Base-by-base conservation (phyloP, 495 filamentous ascomycete genomes). In the Lasiosphaeria hispida region DNA sequence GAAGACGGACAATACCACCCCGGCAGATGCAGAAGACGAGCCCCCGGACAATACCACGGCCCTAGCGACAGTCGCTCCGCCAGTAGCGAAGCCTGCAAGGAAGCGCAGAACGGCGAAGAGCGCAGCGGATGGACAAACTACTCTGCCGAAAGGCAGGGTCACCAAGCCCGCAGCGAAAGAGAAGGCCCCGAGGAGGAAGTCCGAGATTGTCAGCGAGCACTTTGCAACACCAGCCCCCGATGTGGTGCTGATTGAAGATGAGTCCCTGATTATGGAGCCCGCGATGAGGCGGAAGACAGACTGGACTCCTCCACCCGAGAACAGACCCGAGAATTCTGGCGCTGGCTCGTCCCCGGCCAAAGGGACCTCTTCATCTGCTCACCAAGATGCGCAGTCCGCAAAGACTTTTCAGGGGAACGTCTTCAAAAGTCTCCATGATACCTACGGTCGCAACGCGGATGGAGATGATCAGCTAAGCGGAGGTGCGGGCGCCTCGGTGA, bases 231-330 rank as follows among this genome's bases (percentile, higher is more conserved):
- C 42, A 18, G 47, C 62, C 23, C 53, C 61, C 4, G 48, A 23
- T 0, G 14, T 42, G 5, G 54, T 52, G 38, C 54, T 44, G 14
- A 49, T 59, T 17, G 57, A 51, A 7, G 60, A 69, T 34, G 60
- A 69, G 14, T 60, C 68, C 19, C 35, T 66, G 15, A 53, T 61
- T 10, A 57, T 79, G 10, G 79, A 81, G 38, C 70, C 74, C 43
- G 85, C 83, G 3, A 67, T 82, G 4, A 72, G 63, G 23, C 72
- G 83, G 50, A 73, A 80, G 51, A 63, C 65, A 9, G 71, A 81
- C 59, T 89, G 85, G 86, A 88, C 85, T 6, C 80, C 80, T 11
- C 84, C 84, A 1, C 68, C 69, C 1, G 70, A 69, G n/a, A n/a
- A n/a, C n/a, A 15, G 35, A 40, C 9, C 1, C 1, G 14, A 65